Percentiles rank a stretch among this genome's conserved stretches.
Conservation (phyloP, 2,329 filamentous ascomycete species). For the Aspergillus pseudoterreus region DNA sequence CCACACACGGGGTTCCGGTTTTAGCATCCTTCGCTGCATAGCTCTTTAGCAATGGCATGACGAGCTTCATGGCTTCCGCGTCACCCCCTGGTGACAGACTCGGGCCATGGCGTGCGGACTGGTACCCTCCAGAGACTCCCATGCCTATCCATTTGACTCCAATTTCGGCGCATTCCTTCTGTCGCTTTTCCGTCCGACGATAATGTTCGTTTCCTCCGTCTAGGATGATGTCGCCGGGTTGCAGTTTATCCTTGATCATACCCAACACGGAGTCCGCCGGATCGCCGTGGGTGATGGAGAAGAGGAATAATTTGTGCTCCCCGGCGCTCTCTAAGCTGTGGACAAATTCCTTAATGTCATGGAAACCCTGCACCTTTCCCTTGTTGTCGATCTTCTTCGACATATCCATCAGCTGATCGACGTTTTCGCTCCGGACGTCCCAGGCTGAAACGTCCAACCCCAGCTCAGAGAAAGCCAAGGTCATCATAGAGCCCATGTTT, state of each 20-base stretch:
- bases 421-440: constrained; percentile 32
- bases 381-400: constrained; percentile 22
- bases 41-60: constrained; percentile 59
- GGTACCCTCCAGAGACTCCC: constrained; percentile 67
- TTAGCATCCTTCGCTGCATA: constrained; percentile 60
- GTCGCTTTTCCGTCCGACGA: constrained; percentile 60
- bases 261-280: constrained; percentile 35
- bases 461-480: constrained; percentile 38
- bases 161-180: constrained; percentile 53
- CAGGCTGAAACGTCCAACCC: constrained; percentile 39
- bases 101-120: constrained; percentile 62
- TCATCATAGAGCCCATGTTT: constrained; percentile 44
- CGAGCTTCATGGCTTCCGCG: constrained; percentile 52
- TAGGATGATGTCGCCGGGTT: constrained; percentile 62
- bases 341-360: constrained; percentile 34
- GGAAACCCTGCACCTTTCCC: constrained; percentile 31
- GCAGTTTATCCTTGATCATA: constrained; percentile 49
- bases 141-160: constrained; percentile 65
- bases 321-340: constrained; percentile 30
- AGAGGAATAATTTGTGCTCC: constrained; percentile 36
- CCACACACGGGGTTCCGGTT: constrained; percentile 58
- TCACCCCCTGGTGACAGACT: constrained; percentile 66
- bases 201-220: constrained; percentile 68
- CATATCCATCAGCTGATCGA: constrained; percentile 28
- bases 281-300: constrained; percentile 39